Evolutionary conservation across 805 yeast species (phyloP).

Genomic region (Wickerhamomyces strasburgensis): DNA sequence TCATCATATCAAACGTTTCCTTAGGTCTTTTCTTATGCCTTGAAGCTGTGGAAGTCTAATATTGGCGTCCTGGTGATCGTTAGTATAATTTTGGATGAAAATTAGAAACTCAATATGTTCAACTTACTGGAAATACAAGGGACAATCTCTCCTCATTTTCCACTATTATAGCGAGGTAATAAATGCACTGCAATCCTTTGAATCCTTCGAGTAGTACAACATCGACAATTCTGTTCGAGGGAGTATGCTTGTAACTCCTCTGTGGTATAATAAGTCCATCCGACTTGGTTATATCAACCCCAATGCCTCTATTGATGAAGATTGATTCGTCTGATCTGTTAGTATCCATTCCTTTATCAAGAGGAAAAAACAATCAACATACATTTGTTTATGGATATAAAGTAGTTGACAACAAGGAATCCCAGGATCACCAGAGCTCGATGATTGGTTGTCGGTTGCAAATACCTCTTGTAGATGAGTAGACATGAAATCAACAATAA

Average conservation of each 20-base stretch:
- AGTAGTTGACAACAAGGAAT: neutral
- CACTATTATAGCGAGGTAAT: constrained; percentile 56
- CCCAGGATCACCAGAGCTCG: neutral
- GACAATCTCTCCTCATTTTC: constrained; percentile 30
- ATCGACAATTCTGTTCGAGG: constrained; percentile 53
- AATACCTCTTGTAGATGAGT: too few species aligned
- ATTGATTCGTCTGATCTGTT: constrained; percentile 30
- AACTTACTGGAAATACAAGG: constrained; percentile 30
- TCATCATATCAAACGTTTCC: too few species aligned
- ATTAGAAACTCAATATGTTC: too few species aligned
- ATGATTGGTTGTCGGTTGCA: too few species aligned
- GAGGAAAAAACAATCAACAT: neutral
- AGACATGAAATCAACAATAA: neutral
- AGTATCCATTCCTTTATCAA: neutral
- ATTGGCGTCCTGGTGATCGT: constrained; percentile 8
- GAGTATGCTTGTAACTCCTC: constrained; percentile 42
- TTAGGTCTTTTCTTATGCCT: constrained; percentile 10
- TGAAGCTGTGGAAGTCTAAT: constrained; percentile 9
- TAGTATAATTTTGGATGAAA: neutral
- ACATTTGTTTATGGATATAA: neutral
- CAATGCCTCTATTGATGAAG: constrained; percentile 39
- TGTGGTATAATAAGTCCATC: constrained; percentile 25
- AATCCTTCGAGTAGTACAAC: constrained; percentile 75
- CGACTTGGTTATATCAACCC: constrained; percentile 39
- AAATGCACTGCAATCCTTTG: constrained; percentile 59